phyloP scores from a whole-genome alignment of 306 rosid genomes.

The Ammopiptanthus mongolicus region DNA sequence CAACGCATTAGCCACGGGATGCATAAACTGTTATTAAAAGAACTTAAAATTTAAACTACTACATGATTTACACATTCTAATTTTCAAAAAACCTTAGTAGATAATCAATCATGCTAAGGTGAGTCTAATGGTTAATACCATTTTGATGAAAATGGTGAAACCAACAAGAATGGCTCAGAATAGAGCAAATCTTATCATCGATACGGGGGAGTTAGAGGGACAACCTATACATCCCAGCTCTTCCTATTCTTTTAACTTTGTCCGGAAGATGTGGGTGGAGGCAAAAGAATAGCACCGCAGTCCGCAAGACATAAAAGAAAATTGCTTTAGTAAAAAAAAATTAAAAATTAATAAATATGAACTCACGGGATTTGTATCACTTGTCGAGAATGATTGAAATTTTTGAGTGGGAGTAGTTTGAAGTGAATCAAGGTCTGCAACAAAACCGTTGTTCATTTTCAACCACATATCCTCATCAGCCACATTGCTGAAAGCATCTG shows the following conservation, averaged over 20 bases:
- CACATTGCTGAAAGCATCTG: slow-evolving; percentile 68
- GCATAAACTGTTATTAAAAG: not conserved
- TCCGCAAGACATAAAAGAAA: slow-evolving; percentile 18
- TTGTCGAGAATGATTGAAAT: slow-evolving; percentile 65
- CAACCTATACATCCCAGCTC: not conserved
- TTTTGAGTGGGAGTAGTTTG: slow-evolving; percentile 68
- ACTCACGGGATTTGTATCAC: slow-evolving; percentile 62
- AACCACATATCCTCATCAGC: slow-evolving; percentile 92
- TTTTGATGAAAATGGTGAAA: not conserved
- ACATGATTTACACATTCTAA: not conserved
- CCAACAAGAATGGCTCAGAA: slow-evolving; percentile 9
- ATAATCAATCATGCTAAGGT: not conserved
- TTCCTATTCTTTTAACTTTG: not conserved
- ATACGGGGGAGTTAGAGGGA: not conserved
- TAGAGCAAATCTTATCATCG: not conserved
- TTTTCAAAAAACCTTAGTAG: not conserved
- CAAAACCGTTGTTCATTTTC: slow-evolving; percentile 83
- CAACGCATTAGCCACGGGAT: not conserved
- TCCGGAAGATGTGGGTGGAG: not conserved
- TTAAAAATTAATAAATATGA: not conserved
- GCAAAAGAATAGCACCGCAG: slow-evolving; percentile 4
- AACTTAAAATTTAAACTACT: not conserved
- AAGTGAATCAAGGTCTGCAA: slow-evolving; percentile 81
- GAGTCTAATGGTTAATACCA: not conserved
- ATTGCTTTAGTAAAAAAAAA: not conserved